Evolutionary conservation across 352 stramenopile genomes (phyloP).

Genomic region (Globisporangium barbulae): DNA sequence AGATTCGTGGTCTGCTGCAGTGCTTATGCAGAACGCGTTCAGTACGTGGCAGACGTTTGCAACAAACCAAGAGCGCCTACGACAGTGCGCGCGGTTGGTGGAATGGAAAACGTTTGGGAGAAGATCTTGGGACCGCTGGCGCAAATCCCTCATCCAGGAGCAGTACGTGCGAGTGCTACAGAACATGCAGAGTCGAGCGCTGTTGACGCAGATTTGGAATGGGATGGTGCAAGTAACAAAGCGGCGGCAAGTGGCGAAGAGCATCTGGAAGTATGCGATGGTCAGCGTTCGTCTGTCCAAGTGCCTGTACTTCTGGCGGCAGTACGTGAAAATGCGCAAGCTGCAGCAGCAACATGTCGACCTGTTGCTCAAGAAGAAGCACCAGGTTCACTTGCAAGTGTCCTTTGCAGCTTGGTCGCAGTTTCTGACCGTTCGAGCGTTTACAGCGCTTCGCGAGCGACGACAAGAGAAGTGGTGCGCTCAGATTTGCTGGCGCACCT

Average conservation of each 20-base stretch:
- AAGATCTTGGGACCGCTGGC: slow-evolving; percentile 11
- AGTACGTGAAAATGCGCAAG: not conserved
- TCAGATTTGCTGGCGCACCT: not conserved
- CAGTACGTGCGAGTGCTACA: slow-evolving; percentile 3
- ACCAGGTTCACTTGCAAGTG: not conserved
- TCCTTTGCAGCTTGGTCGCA: slow-evolving; percentile 14
- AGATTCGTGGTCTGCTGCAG: not conserved
- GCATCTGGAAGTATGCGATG: slow-evolving; percentile 21
- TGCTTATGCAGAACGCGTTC: not conserved
- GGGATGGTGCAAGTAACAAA: slow-evolving; percentile 20
- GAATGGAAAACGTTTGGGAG: slow-evolving; percentile 2
- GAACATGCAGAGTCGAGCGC: not conserved
- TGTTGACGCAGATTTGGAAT: slow-evolving; percentile 10
- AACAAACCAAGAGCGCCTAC: not conserved
- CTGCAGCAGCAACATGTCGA: not conserved
- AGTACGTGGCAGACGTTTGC: not conserved
- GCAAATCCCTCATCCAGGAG: not conserved
- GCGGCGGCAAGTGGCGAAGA: slow-evolving; percentile 19
- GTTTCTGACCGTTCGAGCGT: slow-evolving; percentile 3
- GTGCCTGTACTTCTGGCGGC: slow-evolving; percentile 8
- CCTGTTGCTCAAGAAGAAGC: not conserved
- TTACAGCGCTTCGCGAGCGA: slow-evolving; percentile 3
- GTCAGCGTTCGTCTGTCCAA: slow-evolving; percentile 8
- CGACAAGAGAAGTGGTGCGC: not conserved
- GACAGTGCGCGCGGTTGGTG: not conserved